Conservation (phyloP, 345 rosid genomes). For the Streptanthus diversifolius region DNA sequence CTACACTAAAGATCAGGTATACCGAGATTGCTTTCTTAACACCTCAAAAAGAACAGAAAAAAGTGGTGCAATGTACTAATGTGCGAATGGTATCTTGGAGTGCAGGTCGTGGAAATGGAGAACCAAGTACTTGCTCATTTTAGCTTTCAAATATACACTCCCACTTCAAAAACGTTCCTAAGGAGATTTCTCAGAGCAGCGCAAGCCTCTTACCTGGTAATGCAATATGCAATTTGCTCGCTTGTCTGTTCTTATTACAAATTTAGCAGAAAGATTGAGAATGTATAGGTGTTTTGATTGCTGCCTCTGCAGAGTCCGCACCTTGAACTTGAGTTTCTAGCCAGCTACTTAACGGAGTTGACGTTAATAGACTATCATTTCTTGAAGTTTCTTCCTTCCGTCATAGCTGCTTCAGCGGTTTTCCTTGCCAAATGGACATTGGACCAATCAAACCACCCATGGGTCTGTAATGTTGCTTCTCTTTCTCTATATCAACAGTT, state of each 20-base stretch:
- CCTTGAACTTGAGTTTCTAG: conserved; percentile 69
- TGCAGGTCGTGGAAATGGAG: conserved; percentile 81
- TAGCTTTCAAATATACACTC: conserved; percentile 66
- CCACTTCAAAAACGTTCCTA: conserved; percentile 85
- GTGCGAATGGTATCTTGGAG: background rate
- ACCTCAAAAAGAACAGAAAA: background rate
- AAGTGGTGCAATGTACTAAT: conserved; percentile 10
- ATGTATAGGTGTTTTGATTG: background rate
- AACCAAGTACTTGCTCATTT: conserved; percentile 53
- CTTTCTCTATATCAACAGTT: conserved; percentile 3
- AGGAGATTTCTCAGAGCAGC: conserved; percentile 93
- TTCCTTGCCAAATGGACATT: conserved; percentile 93
- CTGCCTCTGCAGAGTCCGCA: conserved; percentile 56
- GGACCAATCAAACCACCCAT: conserved; percentile 74
- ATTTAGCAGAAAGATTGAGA: conserved; percentile 18
- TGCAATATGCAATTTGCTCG: conserved; percentile 1
- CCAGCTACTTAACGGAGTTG: conserved; percentile 77
- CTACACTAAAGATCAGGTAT: conserved; percentile 72
- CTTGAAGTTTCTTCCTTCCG: conserved; percentile 73
- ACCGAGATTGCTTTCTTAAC: conserved; percentile 4
- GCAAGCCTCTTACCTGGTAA: conserved; percentile 70
- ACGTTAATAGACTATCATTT: conserved; percentile 60
- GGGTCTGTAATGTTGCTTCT: conserved; percentile 49
- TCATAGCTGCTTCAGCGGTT: conserved; percentile 85
- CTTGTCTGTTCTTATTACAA: background rate